A percentile compares a stretch with the other conserved stretches of the same genome.
Conservation (phyloP, 1,139 yeast genomes). For the Candida mesenterica region DNA sequence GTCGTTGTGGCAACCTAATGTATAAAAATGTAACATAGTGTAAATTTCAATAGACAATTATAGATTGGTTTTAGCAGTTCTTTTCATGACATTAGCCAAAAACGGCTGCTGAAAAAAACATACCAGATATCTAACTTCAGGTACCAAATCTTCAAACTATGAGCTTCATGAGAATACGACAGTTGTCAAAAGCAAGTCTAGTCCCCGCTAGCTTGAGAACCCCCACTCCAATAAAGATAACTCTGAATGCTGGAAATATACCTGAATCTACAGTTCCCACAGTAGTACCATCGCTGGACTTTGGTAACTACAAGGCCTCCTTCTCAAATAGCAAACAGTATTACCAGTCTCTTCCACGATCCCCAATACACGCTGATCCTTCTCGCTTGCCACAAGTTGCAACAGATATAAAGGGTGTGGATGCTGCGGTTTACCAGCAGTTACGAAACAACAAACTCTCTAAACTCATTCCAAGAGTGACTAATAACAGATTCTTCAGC, state of each 20-base stretch:
- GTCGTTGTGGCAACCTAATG: slow-evolving; percentile 38
- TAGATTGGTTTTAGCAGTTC: too few relatives aligned
- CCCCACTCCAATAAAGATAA: background rate
- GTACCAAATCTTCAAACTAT: too few relatives aligned
- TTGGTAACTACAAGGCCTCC: slow-evolving; percentile 1
- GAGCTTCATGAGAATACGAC: too few relatives aligned
- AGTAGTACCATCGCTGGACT: slow-evolving; percentile 2
- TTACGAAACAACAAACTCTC: slow-evolving; percentile 14
- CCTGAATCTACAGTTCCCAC: background rate
- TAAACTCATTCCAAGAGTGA: slow-evolving; percentile 22
- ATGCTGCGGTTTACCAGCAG: slow-evolving; percentile 21
- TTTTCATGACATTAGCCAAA: too few relatives aligned
- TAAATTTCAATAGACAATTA: background rate
- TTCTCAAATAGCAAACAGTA: slow-evolving; percentile 7
- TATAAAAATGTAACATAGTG: background rate
- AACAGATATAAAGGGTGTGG: slow-evolving; percentile 42
- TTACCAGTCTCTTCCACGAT: background rate
- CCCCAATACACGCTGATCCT: slow-evolving; percentile 7
- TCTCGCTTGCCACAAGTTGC: slow-evolving; percentile 24
- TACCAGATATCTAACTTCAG: too few relatives aligned
- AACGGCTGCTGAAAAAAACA: too few relatives aligned
- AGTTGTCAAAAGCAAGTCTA: background rate
- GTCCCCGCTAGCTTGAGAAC: too few relatives aligned
- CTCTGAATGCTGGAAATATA: background rate
- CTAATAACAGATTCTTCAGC: slow-evolving; percentile 21